Percentiles rank a stretch among this genome's conserved stretches.
These are phyloP conservation scores for Gypsophila paniculata DNA, from an alignment of 179 eudicot species.

Conservation along the genomic window DNA sequence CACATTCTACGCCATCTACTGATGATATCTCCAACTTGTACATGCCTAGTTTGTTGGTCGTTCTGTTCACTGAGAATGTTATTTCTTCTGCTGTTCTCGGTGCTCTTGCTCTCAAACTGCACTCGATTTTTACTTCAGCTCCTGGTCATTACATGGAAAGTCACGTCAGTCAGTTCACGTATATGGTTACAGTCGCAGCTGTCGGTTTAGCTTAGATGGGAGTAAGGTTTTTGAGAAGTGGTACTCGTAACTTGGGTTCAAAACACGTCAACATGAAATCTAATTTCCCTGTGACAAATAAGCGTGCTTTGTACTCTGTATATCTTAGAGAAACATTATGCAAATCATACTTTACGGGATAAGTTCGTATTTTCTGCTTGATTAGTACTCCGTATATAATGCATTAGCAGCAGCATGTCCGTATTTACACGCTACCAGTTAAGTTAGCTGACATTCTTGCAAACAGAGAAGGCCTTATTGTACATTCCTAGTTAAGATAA, in stretches of 20 bases:
- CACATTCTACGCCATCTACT: constrained; percentile 81
- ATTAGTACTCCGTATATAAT: too few relatives aligned
- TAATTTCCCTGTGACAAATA: too few relatives aligned
- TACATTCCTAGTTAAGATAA: too few relatives aligned
- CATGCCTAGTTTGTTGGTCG: constrained; percentile 65
- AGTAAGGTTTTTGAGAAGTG: neutral
- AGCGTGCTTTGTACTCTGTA: too few relatives aligned
- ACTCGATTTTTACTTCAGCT: constrained; percentile 75
- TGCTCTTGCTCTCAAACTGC: constrained; percentile 65
- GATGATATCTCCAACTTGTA: constrained; percentile 66
- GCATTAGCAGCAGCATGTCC: too few relatives aligned
- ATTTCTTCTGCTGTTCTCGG: constrained; percentile 71
- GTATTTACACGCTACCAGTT: too few relatives aligned
- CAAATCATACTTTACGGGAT: too few relatives aligned
- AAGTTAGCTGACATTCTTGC: neutral
- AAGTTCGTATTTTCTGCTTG: too few relatives aligned
- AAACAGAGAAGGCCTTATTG: too few relatives aligned
- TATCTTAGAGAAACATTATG: too few relatives aligned
- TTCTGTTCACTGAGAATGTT: constrained; percentile 71
- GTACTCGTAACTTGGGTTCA: too few relatives aligned
- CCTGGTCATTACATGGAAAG: constrained; percentile 33
- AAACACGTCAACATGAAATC: too few relatives aligned
- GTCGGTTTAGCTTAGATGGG: neutral
- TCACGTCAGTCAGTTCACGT: neutral
- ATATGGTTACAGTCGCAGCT: neutral